Evolutionary conservation across 257 asterid genomes (phyloP), one percentile per base, ranked within the genome.

Genomic region (Plantago elongata): DNA sequence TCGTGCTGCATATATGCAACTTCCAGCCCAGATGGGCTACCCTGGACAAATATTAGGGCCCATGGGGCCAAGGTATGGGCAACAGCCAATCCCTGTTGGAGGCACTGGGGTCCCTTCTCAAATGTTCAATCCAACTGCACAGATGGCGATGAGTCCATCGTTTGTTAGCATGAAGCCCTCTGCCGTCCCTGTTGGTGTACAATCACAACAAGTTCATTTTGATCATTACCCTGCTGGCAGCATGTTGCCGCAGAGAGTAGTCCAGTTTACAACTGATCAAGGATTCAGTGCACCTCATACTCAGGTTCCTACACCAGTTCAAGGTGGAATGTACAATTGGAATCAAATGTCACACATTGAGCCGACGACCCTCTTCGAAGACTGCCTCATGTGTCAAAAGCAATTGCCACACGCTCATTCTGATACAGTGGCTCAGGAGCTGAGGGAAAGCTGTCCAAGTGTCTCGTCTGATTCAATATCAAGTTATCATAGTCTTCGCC

Each of bases 401-500:
- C 82, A 85, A 57, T 68, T 93, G 74, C 99, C 99, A 14, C 99
- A 89, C 77, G 96, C 96, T 73, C 99, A 93, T 70, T 93, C 99
- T 27, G 97, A 93, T 67, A 72, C 97, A 44, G 17, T 79, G 49
- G 95, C 86, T 65, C 94, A 78, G 62, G 89, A 82, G 47, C 77
- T 64, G 43, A 82, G 69, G 65, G 88, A 69, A 45, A 78, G 73
- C 78, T 80, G 86, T 54, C 71, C 76, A 22, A 74, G 86, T 73
- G 60, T 70, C 27, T 11, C 67, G 37, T 48, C 87, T 47, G 94
- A 85, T 45, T 55, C 75, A 15, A 83, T 73, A 67, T 65, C 93
- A 13, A 49, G 69, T 56, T 72, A 76, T 77, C 78, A 65, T 43
- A 89, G 91, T 72, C 83, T 85, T 60, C 74, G 61, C 9, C 69